Conservation (phyloP, 345 rosid genomes). For the Arabidopsis thaliana region TAIR10.1 NC_003070.9:22653001-22653500, state of each 20-base stretch:
- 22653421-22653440: constrained; percentile 35
- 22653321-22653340: constrained; percentile 27
- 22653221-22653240: constrained; percentile 49
- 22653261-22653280: constrained; percentile 38
- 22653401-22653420: constrained; percentile 45
- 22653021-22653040: constrained; percentile 19
- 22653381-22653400: constrained; percentile 43
- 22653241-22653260: constrained; percentile 6
- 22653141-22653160: constrained; percentile 44
- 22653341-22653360: constrained; percentile 54
- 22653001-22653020: constrained; percentile 43
- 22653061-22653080: constrained; percentile 50
- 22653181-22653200: constrained; percentile 54
- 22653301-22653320: constrained; percentile 38
- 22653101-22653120: constrained; percentile 5
- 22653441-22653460: constrained; percentile 44
- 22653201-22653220: constrained; percentile 65
- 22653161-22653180: constrained; percentile 36
- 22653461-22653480: constrained; percentile 38
- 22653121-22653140: constrained; percentile 41
- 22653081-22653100: not conserved
- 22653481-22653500: constrained; percentile 35
- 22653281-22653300: constrained; percentile 28
- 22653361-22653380: constrained; percentile 50
- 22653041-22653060: constrained; percentile 53